These are phyloP conservation scores for Triadica sebifera DNA, from an alignment of 345 rosid genomes.

Conservation along the genomic window DNA sequence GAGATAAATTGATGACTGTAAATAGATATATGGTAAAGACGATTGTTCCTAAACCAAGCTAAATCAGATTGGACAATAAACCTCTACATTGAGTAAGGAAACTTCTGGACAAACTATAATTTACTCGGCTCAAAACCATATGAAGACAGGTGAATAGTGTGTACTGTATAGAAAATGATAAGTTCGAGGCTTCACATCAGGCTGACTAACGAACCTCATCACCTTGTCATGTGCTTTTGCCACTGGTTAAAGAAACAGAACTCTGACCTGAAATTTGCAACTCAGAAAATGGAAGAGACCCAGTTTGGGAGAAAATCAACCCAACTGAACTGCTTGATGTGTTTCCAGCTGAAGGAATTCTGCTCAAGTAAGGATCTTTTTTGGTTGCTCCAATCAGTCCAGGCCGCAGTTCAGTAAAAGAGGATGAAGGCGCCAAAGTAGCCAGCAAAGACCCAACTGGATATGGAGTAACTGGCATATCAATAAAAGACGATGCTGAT, in stretches of 20 bases:
- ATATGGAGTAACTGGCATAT: conserved; percentile 25
- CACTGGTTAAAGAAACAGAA: conserved; percentile 61
- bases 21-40: conserved; percentile 1
- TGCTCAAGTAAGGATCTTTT: conserved; percentile 21
- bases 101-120: conserved; percentile 37
- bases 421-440: conserved; percentile 22
- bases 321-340: conserved; percentile 64
- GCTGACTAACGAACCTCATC: conserved; percentile 68
- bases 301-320: conserved; percentile 63
- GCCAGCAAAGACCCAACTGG: conserved; percentile 28
- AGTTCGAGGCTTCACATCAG: conserved; percentile 32
- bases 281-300: conserved; percentile 59
- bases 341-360: conserved; percentile 44
- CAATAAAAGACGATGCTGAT: conserved; percentile 21
- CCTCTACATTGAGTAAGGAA: conserved; percentile 16
- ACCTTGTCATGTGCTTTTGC: conserved; percentile 65
- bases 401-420: conserved; percentile 21
- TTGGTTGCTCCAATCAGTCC: conserved; percentile 18
- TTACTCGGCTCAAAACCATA: conserved; percentile 24
- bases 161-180: conserved; percentile 19
- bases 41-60: conserved; percentile 26
- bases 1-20: not conserved
- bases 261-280: conserved; percentile 67
- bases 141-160: conserved; percentile 17
- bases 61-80: conserved; percentile 28